Evolutionary conservation across 202 grass and related monocot species (phyloP).

Genomic region (Dendrocalamus latiflorus): DNA sequence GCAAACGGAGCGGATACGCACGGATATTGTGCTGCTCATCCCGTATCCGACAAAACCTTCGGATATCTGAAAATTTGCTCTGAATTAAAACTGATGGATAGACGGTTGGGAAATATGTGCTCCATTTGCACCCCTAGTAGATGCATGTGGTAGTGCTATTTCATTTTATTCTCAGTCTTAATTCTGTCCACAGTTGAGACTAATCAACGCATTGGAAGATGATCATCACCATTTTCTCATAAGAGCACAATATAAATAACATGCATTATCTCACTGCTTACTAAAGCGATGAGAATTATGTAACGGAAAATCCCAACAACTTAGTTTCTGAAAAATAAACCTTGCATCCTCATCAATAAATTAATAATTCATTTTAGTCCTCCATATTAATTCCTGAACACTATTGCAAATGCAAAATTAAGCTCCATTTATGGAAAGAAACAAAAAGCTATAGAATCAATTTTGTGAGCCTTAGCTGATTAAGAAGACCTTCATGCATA

Average conservation of each 20-base stretch:
- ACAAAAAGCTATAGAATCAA: background rate
- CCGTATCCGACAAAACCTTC: too few relatives aligned
- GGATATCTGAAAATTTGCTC: too few relatives aligned
- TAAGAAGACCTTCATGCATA: background rate
- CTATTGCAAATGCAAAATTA: background rate
- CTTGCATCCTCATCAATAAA: background rate
- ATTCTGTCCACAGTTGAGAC: background rate
- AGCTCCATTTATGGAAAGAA: background rate
- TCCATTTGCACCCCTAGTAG: background rate
- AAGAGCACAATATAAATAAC: background rate
- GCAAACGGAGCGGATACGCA: too few relatives aligned
- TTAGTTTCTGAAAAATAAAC: background rate
- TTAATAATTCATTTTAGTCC: background rate
- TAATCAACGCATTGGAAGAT: conserved; percentile 1
- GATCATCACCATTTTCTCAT: background rate
- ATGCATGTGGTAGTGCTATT: background rate
- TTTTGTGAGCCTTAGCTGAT: background rate
- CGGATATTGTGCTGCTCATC: too few relatives aligned
- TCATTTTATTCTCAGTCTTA: background rate
- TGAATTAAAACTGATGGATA: too few relatives aligned
- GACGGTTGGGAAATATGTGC: too few relatives aligned
- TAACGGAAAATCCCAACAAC: background rate
- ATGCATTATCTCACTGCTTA: background rate
- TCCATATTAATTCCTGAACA: background rate
- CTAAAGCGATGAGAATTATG: conserved; percentile 8